Evolutionary conservation across 768 basidiomycete species (phyloP).

Genomic region (Phaffia tasmanica): DNA sequence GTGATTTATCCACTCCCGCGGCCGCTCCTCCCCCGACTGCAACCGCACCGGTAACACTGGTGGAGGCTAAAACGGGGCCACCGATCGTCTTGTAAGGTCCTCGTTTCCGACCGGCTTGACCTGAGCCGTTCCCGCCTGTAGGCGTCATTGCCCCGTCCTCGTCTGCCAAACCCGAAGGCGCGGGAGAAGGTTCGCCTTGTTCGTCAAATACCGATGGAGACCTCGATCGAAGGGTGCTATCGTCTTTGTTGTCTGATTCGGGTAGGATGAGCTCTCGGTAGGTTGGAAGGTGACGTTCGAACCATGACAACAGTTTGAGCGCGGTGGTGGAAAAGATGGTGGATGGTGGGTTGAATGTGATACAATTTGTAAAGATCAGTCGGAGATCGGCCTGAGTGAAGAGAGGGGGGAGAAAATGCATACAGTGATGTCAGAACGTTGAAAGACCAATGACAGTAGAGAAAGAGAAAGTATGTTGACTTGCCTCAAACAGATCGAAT

Average conservation of each 20-base stretch:
- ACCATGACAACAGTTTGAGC: slow-evolving; percentile 19
- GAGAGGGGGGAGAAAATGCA: not conserved
- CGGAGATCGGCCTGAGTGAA: slow-evolving; percentile 64
- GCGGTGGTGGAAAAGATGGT: slow-evolving; percentile 39
- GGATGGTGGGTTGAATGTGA: slow-evolving; percentile 80
- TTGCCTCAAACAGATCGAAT: slow-evolving; percentile 20
- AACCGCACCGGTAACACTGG: not conserved
- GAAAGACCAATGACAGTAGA: no score
- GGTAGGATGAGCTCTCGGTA: slow-evolving; percentile 22
- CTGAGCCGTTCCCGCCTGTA: slow-evolving; percentile 6
- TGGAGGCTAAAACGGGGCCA: slow-evolving; percentile 2
- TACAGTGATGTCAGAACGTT: not conserved
- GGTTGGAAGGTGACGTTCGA: slow-evolving; percentile 10
- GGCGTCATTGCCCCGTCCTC: not conserved
- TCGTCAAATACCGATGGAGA: slow-evolving; percentile 2
- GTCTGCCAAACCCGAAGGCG: not conserved
- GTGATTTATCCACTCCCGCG: not conserved
- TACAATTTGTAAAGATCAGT: slow-evolving; percentile 88
- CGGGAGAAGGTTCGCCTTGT: not conserved
- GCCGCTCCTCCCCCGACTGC: not conserved
- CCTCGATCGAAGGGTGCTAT: not conserved
- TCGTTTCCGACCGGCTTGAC: slow-evolving; percentile 24
- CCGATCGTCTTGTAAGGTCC: slow-evolving; percentile 20
- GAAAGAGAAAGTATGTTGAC: slow-evolving; percentile 57
- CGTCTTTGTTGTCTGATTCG: not conserved